These are phyloP conservation scores for Patellaria atrata DNA, from an alignment of 495 filamentous ascomycete genomes.

Conservation along the genomic window DNA sequence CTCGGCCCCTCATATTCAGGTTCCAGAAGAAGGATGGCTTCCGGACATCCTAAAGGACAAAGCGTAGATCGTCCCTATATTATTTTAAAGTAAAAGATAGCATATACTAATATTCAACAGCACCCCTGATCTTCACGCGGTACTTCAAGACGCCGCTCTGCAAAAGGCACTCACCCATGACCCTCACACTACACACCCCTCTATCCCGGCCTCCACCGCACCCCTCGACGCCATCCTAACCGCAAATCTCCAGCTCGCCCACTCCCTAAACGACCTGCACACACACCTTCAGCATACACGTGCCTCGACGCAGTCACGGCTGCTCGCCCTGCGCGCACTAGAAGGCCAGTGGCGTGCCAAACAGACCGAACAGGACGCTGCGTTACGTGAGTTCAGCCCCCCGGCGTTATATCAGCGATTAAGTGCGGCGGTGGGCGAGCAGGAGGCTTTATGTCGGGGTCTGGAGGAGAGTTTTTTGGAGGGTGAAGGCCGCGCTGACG, in stretches of 20 bases:
- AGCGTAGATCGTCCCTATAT: conserved; percentile 19
- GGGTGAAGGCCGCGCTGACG: conserved; percentile 35
- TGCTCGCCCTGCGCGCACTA: conserved; percentile 68
- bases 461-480: conserved; percentile 87
- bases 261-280: conserved; percentile 43
- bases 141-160: conserved; percentile 24
- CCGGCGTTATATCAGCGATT: conserved; percentile 70
- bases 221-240: conserved; percentile 46
- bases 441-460: conserved; percentile 65
- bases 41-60: conserved; percentile 26
- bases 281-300: conserved; percentile 48
- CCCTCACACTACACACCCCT: conserved; percentile 52
- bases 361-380: conserved; percentile 74
- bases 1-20: not conserved
- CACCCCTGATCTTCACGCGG: conserved; percentile 26
- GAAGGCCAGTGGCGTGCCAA: conserved; percentile 85
- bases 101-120: conserved; percentile 11
- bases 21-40: conserved; percentile 28
- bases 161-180: conserved; percentile 32
- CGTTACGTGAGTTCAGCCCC: conserved; percentile 70
- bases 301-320: conserved; percentile 55
- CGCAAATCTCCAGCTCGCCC: conserved; percentile 52
- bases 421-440: conserved; percentile 58
- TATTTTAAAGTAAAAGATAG: conserved; percentile 1
- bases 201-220: conserved; percentile 37